Evolutionary conservation across 768 basidiomycete species (phyloP), one percentile per base, ranked within the genome.

Genomic region (Suillus sp.): DNA sequence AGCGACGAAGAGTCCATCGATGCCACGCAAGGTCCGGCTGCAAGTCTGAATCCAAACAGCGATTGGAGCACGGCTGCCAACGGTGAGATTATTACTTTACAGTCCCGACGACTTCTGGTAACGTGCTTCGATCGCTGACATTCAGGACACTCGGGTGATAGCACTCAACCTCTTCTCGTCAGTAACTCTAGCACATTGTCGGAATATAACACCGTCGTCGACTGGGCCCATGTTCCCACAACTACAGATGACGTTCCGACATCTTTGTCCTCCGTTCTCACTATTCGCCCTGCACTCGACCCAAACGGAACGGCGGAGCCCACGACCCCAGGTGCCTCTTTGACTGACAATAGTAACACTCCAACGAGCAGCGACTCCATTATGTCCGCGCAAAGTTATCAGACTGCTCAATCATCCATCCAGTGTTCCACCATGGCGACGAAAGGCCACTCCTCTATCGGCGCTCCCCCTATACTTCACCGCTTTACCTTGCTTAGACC

Each of bases 401-500:
- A 85, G 66, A 92, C 90, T 7, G 88, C 89, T 10, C 77, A 80
- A 27, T 76, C 79, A 30, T 80, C 80, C 2, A 68, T 78, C 34
- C 77, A 77, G 4, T 87, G 86, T 2, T 79, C 80, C 42, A 83
- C 91, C 1, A 81, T 80, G 18, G 92, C 92, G 5, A 93, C 91
- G 0, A 89, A 91, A 67, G 92, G 90, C 13, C 87, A 90, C 22
- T 91, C 90, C 1, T 90, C 89, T 8, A 82, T 89, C 55, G 79
- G 79, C 40, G 78, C 83, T 3, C 67, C 83, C 1, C 82, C 86
- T 0, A 80, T 88, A 59, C 81, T 93, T 3, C 94, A 95, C 73
- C 89, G 95, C 20, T 96, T 96, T 80, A 90, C 93, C 25, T 81
- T 95, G 37, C 82, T 95, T 69, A 92, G 90, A 73, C 92, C 93